Percentiles rank a stretch among this genome's conserved stretches.
Evolutionary conservation across 106 monocot species (phyloP).

Genomic region (Apostasia shenzhenica): DNA sequence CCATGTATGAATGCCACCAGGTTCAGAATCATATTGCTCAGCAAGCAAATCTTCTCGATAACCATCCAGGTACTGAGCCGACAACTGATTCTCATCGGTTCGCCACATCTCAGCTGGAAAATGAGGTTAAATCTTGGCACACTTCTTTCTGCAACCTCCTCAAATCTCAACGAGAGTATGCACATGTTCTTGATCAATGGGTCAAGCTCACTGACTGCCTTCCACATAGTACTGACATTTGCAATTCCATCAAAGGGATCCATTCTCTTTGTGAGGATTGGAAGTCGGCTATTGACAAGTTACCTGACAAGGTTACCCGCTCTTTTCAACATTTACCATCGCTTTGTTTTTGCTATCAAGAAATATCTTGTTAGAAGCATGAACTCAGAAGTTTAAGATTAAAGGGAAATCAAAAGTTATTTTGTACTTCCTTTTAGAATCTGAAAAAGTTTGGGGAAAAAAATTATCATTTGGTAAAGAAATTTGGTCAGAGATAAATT

Average conservation of each 20-base stretch:
- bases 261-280: constrained; percentile 61
- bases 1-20: constrained; percentile 86
- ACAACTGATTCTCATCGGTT: constrained; percentile 53
- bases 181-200: constrained; percentile 67
- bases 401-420: too few relatives aligned
- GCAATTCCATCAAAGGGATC: constrained; percentile 29
- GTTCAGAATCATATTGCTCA: constrained; percentile 80
- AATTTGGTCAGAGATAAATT: too few relatives aligned
- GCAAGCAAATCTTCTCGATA: constrained; percentile 57
- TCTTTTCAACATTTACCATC: neutral
- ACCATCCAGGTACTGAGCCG: constrained; percentile 44
- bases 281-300: constrained; percentile 41
- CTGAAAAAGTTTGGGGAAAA: too few relatives aligned
- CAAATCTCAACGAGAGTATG: constrained; percentile 55
- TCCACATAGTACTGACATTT: constrained; percentile 28
- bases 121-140: constrained; percentile 66
- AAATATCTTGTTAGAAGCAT: too few relatives aligned
- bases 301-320: constrained; percentile 70
- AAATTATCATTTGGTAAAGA: too few relatives aligned
- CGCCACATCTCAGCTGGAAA: constrained; percentile 71
- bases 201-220: constrained; percentile 76
- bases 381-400: too few relatives aligned
- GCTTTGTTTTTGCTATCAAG: too few relatives aligned
- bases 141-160: constrained; percentile 60
- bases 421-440: too few relatives aligned